Base-by-base conservation (phyloP, 208 protist species). In the Trypanosoma platydactyli region DNA sequence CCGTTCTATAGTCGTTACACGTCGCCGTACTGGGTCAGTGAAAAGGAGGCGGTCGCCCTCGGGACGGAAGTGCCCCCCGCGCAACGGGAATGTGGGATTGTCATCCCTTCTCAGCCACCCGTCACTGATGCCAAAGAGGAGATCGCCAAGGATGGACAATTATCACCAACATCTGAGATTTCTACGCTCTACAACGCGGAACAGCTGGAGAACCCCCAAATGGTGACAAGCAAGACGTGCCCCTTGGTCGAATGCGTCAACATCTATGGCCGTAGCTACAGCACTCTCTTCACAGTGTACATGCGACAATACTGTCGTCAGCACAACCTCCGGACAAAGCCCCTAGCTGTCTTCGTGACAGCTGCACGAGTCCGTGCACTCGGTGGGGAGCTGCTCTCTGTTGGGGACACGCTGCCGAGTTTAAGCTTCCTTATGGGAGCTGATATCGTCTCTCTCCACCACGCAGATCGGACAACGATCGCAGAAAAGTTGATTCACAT, bases 401-500 rank as follows among this genome's bases (percentile, higher is more conserved):
- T 30, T 38, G 42, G 35, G 40, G 66, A 61, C 0, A 46, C 62
- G 27, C 44, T 66, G 18, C 71, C 77, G 20, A 78, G 80, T 1
- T 86, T 94, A 55, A 83, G 76, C 25, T 57, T 71, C 20, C 24
- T 84, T 13, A 30, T 82, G 0, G n/a, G 40, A 0, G 79, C 69
- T 20, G 81, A 88, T 4, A 46, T 94, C 5, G 30, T 89, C 45
- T 73, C 79, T 12, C 57, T 94, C 38, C 80, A 77, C 68, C 81
- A 94, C 60, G 77, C 73, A 2, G 61, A 80, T 16, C 80, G 86
- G 41, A 91, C 88, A 16, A 66, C 76, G 40, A 83, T 89, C 25
- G 15, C 68, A 15, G 60, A 72, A 0, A 20, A 57, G 42, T 41
- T 92, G n/a, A 30, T 68, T 18, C 42, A 59, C 11, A n/a, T 20